phyloP scores from a whole-genome alignment of 306 rosid species.

The Rubus parviflorus region DNA sequence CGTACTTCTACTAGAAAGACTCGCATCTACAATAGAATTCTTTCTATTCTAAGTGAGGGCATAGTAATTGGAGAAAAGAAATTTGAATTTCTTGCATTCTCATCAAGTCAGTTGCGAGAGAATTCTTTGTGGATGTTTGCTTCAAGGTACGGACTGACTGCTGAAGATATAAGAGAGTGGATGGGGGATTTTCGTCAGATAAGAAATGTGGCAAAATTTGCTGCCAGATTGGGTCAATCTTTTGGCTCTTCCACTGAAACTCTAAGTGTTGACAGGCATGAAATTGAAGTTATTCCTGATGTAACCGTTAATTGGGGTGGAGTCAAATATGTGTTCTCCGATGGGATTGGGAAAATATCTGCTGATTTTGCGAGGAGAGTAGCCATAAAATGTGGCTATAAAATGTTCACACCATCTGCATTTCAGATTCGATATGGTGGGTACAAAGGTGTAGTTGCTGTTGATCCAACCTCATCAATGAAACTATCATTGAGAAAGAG shows the following conservation, averaged over 20 bases:
- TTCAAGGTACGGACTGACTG: slow-evolving; percentile 38
- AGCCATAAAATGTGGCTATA: slow-evolving; percentile 60
- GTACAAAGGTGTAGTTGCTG: slow-evolving; percentile 87
- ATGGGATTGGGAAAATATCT: slow-evolving; percentile 91
- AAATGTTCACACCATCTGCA: slow-evolving; percentile 56
- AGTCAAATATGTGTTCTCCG: slow-evolving; percentile 62
- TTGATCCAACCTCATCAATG: slow-evolving; percentile 60
- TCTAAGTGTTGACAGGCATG: slow-evolving; percentile 42
- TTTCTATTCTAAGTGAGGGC: slow-evolving; percentile 62
- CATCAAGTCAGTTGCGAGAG: slow-evolving; percentile 84
- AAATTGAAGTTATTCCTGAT: slow-evolving; percentile 61
- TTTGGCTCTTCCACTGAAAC: slow-evolving; percentile 92
- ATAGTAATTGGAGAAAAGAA: slow-evolving; percentile 63
- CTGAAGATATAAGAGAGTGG: slow-evolving; percentile 51
- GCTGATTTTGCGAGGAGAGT: slow-evolving; percentile 59
- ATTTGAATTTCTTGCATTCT: slow-evolving; percentile 86
- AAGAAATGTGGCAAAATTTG: slow-evolving; percentile 87
- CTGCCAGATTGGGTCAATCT: slow-evolving; percentile 91
- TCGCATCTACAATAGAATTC: slow-evolving; percentile 57
- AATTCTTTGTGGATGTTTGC: slow-evolving; percentile 94
- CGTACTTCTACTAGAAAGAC: slow-evolving; percentile 56
- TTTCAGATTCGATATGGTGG: slow-evolving; percentile 93
- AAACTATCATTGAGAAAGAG: slow-evolving; percentile 77
- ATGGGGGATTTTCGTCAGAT: slow-evolving; percentile 71
- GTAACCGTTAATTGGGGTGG: slow-evolving; percentile 19